Conservation (phyloP, 495 filamentous ascomycete species). For the Alectoria sarmentosa region DNA sequence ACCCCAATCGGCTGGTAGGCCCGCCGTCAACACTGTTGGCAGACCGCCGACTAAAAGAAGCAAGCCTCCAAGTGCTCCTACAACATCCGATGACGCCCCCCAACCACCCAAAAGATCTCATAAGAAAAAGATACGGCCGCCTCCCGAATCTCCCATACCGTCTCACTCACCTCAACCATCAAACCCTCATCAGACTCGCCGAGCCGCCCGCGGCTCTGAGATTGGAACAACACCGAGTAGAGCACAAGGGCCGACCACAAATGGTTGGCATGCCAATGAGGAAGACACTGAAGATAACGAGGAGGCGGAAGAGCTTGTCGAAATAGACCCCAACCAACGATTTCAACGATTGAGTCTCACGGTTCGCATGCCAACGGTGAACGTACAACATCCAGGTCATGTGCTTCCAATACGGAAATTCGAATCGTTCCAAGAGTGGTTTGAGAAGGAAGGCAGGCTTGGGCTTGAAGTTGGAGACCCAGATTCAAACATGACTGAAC, state of each 20-base stretch:
- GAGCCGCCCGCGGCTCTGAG: conserved; percentile 14
- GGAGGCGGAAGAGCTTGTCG: conserved; percentile 25
- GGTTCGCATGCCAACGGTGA: conserved; percentile 45
- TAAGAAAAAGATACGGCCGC: conserved; percentile 16
- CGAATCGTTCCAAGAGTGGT: conserved; percentile 50
- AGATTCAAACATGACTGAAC: conserved; percentile 40
- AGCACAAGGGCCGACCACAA: background rate
- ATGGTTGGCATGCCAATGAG: conserved; percentile 20
- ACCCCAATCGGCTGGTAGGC: conserved; percentile 19
- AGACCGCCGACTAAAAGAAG: conserved; percentile 20
- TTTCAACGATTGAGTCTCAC: conserved; percentile 45
- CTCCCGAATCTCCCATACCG: conserved; percentile 5
- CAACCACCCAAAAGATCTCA: conserved; percentile 19
- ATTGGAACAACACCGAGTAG: conserved; percentile 5
- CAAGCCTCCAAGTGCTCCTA: background rate
- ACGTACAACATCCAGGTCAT: conserved; percentile 47
- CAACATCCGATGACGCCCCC: conserved; percentile 1
- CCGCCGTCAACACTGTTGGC: conserved; percentile 7
- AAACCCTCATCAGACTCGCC: conserved; percentile 19
- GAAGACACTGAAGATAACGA: conserved; percentile 19
- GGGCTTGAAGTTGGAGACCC: conserved; percentile 34
- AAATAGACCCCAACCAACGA: conserved; percentile 24
- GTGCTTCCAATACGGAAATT: conserved; percentile 39
- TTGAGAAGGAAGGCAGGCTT: conserved; percentile 41
- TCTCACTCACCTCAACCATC: conserved; percentile 9